These are phyloP conservation scores for Fusarium decemcellulare DNA, from an alignment of 2,329 filamentous ascomycete genomes.

Conservation along the genomic window DNA sequence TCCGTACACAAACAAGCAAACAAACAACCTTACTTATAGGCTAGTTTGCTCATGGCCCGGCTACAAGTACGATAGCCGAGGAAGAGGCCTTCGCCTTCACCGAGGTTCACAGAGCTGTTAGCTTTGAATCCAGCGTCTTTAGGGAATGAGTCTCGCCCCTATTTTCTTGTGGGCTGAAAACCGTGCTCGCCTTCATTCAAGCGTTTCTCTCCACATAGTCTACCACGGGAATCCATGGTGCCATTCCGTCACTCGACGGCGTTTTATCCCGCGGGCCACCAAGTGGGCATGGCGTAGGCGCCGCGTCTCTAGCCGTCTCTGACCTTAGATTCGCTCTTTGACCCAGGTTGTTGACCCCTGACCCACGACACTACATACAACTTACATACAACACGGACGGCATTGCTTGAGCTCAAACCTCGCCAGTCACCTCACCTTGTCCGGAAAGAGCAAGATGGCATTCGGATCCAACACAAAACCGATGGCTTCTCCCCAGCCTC, in stretches of 20 bases:
- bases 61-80: neutral
- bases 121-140: conserved; percentile 8
- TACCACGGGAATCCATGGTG: conserved; percentile 35
- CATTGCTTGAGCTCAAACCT: conserved; percentile 12
- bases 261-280: conserved; percentile 36
- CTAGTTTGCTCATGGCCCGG: neutral
- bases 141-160: conserved; percentile 14
- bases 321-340: conserved; percentile 6
- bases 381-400: neutral
- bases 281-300: conserved; percentile 39
- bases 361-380: neutral
- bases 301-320: conserved; percentile 24
- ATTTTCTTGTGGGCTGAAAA: conserved; percentile 35
- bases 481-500: neutral
- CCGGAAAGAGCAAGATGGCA: neutral
- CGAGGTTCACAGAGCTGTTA: conserved; percentile 2
- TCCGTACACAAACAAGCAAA: neutral
- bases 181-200: conserved; percentile 30
- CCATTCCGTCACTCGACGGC: conserved; percentile 36
- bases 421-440: neutral
- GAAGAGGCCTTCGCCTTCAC: neutral
- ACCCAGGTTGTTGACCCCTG: conserved; percentile 8
- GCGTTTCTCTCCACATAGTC: conserved; percentile 26
- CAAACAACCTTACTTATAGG: neutral
- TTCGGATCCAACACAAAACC: neutral